Evolutionary conservation across 2,329 filamentous ascomycete species (phyloP).

Genomic region (Sclerotinia borealis): DNA sequence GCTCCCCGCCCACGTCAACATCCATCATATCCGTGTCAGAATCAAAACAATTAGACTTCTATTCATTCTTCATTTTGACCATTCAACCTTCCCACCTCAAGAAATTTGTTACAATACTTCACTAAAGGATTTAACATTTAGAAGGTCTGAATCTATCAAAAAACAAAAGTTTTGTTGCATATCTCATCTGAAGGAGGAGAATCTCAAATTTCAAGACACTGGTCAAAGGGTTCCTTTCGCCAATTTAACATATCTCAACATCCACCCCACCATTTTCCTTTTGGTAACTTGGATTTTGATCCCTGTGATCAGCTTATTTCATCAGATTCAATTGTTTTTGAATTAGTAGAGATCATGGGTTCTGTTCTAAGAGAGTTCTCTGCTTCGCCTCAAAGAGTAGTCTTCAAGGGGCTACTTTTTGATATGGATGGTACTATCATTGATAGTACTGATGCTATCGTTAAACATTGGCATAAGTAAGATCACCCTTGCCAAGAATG

Average conservation of each 20-base stretch:
- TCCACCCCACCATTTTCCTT: constrained; percentile 20
- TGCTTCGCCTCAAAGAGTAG: constrained; percentile 21
- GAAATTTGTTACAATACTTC: not conserved
- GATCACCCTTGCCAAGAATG: not conserved
- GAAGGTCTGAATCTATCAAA: constrained; percentile 10
- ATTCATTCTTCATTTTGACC: not conserved
- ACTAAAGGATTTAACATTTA: not conserved
- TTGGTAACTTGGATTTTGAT: constrained; percentile 20
- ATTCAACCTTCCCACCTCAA: not conserved
- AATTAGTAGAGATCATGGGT: constrained; percentile 19
- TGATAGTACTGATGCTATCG: constrained; percentile 70
- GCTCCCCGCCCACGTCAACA: constrained; percentile 8
- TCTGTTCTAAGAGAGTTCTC: constrained; percentile 20
- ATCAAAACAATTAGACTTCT: not conserved
- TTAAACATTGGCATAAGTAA: constrained; percentile 65
- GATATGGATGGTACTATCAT: constrained; percentile 79
- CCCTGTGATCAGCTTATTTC: not conserved
- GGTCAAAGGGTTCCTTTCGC: constrained; percentile 4
- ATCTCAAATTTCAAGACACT: not conserved
- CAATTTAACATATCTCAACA: constrained; percentile 22
- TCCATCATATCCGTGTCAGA: not conserved
- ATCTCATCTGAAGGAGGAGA: constrained; percentile 12
- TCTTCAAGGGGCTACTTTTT: constrained; percentile 36
- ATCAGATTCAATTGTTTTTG: not conserved
- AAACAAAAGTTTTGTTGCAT: constrained; percentile 14